Base-by-base conservation (phyloP, 2,329 filamentous ascomycete genomes). In the Pseudopyricularia cyperi region DNA sequence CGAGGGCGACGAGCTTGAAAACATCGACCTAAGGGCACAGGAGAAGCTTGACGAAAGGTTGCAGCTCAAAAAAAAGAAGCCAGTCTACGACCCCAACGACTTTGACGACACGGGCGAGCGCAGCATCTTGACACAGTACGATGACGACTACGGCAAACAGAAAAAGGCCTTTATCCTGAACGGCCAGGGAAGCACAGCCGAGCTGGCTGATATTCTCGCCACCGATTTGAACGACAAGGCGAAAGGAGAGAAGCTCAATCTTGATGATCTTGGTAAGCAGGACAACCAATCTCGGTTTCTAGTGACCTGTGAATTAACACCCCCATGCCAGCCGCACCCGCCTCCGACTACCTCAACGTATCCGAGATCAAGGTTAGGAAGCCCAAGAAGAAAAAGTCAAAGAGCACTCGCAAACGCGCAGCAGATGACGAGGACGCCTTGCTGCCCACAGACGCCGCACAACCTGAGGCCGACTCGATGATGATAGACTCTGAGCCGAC, bases 71-170 rank as follows among this genome's bases (percentile, higher is more conserved):
- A 96, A 95, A 75, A 89, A 89, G 66, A 87, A 85, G 63, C 84
- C 85, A 0, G 83, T 82, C 1, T 98, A 98, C 66, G 88, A 98
- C 60, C 90, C 91, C 0, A 84, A 88, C 55, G 82, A 84, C 53
- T 72, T 83, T 33, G 83, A 85, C 46, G 76, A 82, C 28, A 77
- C 77, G 24, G 83, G 78, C 12, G 73, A 83, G 53, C 76, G 76
- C 17, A 77, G 77, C 6, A 82, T 98, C 24, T 70, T 98, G 42
- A 80, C 87, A 14, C 91, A 98, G 59, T 98, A 98, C 62, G 93
- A 97, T 60, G 93, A 97, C 57, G 91, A 95, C 62, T 94, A 96
- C 51, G 80, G 85, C 34, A 95, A 95, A 68, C 93, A 94, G 70
- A 73, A 77, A 52, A 95, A 94, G 64, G 78, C 79, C 24, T 98